These are phyloP conservation scores for Aphanoascus verrucosus DNA, from an alignment of 2,329 filamentous ascomycete species.

Conservation along the genomic window DNA sequence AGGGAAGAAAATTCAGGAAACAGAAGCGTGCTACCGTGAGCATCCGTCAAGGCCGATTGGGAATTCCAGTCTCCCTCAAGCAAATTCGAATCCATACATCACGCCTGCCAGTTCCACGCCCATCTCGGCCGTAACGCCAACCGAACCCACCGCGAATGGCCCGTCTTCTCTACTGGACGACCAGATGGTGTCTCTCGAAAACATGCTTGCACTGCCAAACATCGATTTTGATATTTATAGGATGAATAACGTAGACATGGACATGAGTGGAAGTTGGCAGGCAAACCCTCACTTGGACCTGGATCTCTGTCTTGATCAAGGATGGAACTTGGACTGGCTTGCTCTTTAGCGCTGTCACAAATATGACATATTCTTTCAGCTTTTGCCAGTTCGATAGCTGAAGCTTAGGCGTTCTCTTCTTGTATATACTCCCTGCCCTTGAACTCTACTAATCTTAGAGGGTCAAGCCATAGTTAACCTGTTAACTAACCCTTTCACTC, in stretches of 20 bases:
- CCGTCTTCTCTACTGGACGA: constrained; percentile 7
- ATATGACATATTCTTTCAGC: not conserved
- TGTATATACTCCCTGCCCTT: too few relatives aligned
- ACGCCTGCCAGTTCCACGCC: not conserved
- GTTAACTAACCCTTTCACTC: too few relatives aligned
- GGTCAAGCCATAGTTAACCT: too few relatives aligned
- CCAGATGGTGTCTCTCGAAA: constrained; percentile 19
- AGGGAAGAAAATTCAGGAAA: constrained; percentile 24
- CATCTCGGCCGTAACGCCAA: not conserved
- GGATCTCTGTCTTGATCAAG: constrained; percentile 31
- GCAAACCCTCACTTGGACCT: constrained; percentile 22
- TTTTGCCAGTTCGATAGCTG: too few relatives aligned
- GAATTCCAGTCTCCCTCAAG: too few relatives aligned
- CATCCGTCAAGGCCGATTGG: not conserved
- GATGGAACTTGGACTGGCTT: constrained; percentile 33
- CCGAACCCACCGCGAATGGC: not conserved
- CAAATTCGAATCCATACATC: not conserved
- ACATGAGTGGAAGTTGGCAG: constrained; percentile 19
- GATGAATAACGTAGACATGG: constrained; percentile 20
- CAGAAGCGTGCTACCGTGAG: not conserved
- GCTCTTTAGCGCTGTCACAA: constrained; percentile 12
- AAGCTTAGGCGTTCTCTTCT: too few relatives aligned
- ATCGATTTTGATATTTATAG: constrained; percentile 19
- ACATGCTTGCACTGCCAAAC: constrained; percentile 16
- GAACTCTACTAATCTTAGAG: too few relatives aligned